These are phyloP conservation scores for Podila verticillata DNA, from an alignment of 192 early-diverging fungal species.

Conservation along the genomic window DNA sequence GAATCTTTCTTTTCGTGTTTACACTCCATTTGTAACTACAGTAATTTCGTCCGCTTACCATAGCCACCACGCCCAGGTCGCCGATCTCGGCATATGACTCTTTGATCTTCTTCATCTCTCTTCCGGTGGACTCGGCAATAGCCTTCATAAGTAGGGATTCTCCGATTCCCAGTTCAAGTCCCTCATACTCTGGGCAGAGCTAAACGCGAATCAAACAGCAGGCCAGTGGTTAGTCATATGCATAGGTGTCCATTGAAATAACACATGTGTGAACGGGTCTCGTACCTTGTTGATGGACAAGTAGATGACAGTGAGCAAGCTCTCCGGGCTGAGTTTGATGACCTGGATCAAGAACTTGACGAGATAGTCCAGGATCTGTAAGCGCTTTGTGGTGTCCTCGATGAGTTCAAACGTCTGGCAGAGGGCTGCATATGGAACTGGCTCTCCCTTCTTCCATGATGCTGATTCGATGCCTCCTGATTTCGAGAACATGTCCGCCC, in stretches of 20 bases:
- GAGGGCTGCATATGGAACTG: conserved; percentile 84
- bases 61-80: conserved; percentile 92
- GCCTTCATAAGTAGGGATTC: conserved; percentile 94
- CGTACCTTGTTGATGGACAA: conserved; percentile 89
- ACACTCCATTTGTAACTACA: neutral
- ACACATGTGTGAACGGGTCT: no score
- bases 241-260: neutral
- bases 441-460: conserved; percentile 58
- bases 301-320: conserved; percentile 82
- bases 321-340: conserved; percentile 71
- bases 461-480: conserved; percentile 22
- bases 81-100: conserved; percentile 79
- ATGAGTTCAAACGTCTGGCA: conserved; percentile 92
- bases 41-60: conserved; percentile 52
- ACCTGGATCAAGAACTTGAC: conserved; percentile 76
- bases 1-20: neutral
- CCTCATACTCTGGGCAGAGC: conserved; percentile 94
- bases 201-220: conserved; percentile 21
- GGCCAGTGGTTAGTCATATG: neutral
- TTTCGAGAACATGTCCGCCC: conserved; percentile 49
- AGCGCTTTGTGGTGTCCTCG: conserved; percentile 89
- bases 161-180: conserved; percentile 95
- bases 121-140: conserved; percentile 89
- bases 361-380: conserved; percentile 78
- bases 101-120: conserved; percentile 79